These are phyloP conservation scores for Pichia nakasei DNA, from an alignment of 805 yeast genomes.

Conservation along the genomic window DNA sequence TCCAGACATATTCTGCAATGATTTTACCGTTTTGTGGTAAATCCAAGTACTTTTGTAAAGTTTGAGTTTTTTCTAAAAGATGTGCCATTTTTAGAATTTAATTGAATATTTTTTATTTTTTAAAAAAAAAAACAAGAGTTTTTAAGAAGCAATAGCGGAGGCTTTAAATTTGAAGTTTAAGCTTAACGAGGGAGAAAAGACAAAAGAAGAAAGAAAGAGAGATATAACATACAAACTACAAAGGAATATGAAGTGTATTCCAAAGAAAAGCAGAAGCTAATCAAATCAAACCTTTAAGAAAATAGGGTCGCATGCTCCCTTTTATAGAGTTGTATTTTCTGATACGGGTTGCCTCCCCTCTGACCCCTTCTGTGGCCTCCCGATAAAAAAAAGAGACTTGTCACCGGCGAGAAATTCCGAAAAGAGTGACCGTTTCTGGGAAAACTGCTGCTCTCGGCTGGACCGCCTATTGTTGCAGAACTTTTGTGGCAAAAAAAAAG, in stretches of 20 bases:
- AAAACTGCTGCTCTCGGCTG: too few species aligned
- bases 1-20: slow-evolving; percentile 97
- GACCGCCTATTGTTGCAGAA: too few species aligned
- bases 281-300: not conserved
- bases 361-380: too few species aligned
- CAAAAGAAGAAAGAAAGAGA: not conserved
- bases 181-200: not conserved
- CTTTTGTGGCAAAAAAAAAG: too few species aligned
- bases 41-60: slow-evolving; percentile 72
- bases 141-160: not conserved
- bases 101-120: too few species aligned
- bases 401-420: too few species aligned
- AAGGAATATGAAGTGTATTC: not conserved
- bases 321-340: not conserved
- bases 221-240: not conserved
- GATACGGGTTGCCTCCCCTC: not conserved
- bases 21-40: slow-evolving; percentile 80
- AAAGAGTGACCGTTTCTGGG: not conserved
- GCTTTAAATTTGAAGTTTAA: not conserved
- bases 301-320: not conserved
- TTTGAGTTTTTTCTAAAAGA: slow-evolving; percentile 58
- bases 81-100: slow-evolving; percentile 5
- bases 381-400: too few species aligned
- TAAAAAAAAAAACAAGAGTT: too few species aligned
- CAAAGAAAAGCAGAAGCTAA: not conserved